A percentile compares a stretch with the other conserved stretches of the same genome.
These are phyloP conservation scores for Botrytis hyacinthi DNA, from an alignment of 2,329 filamentous ascomycete species.

Conservation along the genomic window DNA sequence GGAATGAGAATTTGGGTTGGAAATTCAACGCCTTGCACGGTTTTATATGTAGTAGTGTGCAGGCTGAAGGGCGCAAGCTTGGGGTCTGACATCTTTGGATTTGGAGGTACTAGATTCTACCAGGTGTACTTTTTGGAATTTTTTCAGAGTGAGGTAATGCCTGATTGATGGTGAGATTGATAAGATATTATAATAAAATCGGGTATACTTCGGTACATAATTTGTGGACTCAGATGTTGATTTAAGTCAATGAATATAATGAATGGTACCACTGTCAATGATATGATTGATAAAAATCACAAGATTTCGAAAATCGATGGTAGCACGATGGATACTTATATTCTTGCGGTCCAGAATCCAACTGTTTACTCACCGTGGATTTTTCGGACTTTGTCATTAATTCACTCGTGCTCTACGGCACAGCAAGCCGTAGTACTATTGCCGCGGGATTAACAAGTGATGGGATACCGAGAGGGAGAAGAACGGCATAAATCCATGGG, in stretches of 20 bases:
- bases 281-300: neutral
- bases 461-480: neutral
- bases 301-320: neutral
- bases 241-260: neutral
- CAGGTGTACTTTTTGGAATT: neutral
- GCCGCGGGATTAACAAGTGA: neutral
- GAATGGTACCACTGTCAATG: neutral
- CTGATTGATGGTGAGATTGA: neutral
- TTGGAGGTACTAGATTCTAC: neutral
- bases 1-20: constrained; percentile 19
- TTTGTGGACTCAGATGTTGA: neutral
- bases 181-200: neutral
- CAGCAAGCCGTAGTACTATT: neutral
- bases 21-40: neutral
- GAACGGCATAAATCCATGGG: neutral
- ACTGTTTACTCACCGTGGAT: neutral
- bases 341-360: neutral
- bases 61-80: neutral
- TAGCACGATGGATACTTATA: neutral
- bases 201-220: neutral
- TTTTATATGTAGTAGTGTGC: neutral
- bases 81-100: constrained; percentile 3
- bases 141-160: neutral
- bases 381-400: neutral
- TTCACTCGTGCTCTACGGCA: neutral